Evolutionary conservation across 2,329 filamentous ascomycete species (phyloP), one percentile per base, ranked within the genome.

Genomic region (Fusarium concolor): DNA sequence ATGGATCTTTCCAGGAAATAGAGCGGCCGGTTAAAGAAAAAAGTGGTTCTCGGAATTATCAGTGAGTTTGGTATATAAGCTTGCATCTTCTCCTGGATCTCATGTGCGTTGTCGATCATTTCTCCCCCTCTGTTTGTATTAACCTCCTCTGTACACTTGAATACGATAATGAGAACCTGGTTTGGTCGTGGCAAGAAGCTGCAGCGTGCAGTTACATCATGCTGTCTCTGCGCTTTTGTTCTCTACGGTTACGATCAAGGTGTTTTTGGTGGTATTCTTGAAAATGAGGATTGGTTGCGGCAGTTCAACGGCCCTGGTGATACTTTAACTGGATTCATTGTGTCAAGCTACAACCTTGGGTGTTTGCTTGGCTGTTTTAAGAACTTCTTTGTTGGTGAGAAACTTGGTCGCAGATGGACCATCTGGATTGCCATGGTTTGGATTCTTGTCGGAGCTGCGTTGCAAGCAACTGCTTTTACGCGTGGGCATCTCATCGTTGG

Each of bases 371-470:
- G 82, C 3, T 79, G 79, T n/a, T 73, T 75, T 20, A 66, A 81
- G 59, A 82, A 84, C 45, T 78, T 86, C 35, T 74, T 75, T 20
- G 74, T 87, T 15, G 88, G 87, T 8, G 88, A 91, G 47, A 65
- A 78, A 1, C 73, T 84, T 2, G 82, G 82, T 18, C 70, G 82
- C 37, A 74, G 84, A 41, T 85, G 83, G 10, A 88, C 88, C 31
- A 86, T 90, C 56, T 79, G 86, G 37, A 22, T 79, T 1, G 89
- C 88, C 17, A 83, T 83, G 26, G 64, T 77, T 5, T 83, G 89
- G 62, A 86, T 90, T 80, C 81, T 87, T 4, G 59, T 87, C 14
- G 88, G 88, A 3, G 87, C 87, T 28, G 78, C 84, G 6, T 80
- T 90, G n/a, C 89, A 91, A 74, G 78, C 85, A 22, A 79, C 80